Evolutionary conservation across 2,329 filamentous ascomycete genomes (phyloP).

Genomic region (Didymella lethalis): DNA sequence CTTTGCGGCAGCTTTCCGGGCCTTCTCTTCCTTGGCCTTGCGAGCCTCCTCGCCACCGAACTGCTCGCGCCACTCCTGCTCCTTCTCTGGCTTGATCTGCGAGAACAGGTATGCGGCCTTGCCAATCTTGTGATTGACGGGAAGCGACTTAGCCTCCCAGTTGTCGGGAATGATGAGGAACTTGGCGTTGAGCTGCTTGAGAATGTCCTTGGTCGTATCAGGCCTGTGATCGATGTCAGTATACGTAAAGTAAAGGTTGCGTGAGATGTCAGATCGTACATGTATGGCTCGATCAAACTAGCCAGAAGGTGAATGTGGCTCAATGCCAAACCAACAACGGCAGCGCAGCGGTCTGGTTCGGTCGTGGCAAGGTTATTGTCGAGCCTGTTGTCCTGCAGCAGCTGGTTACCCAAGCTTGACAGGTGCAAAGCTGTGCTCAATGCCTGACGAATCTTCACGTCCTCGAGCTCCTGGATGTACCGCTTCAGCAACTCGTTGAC

Average conservation of each 20-base stretch:
- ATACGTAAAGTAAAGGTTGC: neutral
- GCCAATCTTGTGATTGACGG: constrained; percentile 79
- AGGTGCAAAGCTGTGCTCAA: constrained; percentile 72
- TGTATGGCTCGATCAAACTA: constrained; percentile 80
- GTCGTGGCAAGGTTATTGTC: constrained; percentile 68
- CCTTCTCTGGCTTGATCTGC: constrained; percentile 82
- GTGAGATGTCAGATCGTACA: constrained; percentile 53
- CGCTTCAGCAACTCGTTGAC: constrained; percentile 71
- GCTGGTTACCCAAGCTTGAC: constrained; percentile 66
- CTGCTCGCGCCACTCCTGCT: constrained; percentile 80
- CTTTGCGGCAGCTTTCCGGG: constrained; percentile 62
- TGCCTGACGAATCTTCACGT: constrained; percentile 73
- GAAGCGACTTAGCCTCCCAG: constrained; percentile 51
- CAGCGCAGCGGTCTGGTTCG: constrained; percentile 66
- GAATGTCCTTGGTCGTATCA: constrained; percentile 68
- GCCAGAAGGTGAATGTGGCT: constrained; percentile 86
- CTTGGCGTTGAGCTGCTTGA: constrained; percentile 72
- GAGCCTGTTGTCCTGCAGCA: constrained; percentile 66
- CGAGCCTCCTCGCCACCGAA: constrained; percentile 73
- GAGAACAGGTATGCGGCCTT: constrained; percentile 82
- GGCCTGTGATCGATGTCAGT: constrained; percentile 36
- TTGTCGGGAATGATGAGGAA: constrained; percentile 66
- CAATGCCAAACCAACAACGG: constrained; percentile 77
- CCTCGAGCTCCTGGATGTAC: constrained; percentile 74
- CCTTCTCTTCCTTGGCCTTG: constrained; percentile 75